phyloP scores from a whole-genome alignment of 140 eudicot species.

The Cichorium intybus region DNA sequence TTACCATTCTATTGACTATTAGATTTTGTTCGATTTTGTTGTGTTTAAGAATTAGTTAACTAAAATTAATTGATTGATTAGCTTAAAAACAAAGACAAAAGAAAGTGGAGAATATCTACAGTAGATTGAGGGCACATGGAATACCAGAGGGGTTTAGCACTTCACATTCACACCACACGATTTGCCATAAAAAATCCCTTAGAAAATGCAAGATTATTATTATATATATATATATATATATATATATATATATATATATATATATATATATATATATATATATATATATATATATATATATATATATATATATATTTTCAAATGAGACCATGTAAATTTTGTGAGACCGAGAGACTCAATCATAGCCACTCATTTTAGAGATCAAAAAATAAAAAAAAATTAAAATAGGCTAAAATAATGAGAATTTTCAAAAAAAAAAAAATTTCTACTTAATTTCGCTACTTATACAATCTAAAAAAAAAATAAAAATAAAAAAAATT shows the following conservation, averaged over 20 bases:
- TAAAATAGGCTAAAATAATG: too few species aligned
- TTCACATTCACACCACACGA: conserved; percentile 36
- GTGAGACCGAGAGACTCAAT: too few species aligned
- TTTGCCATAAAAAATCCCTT: conserved; percentile 33
- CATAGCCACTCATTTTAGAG: too few species aligned
- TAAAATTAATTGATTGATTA: background rate
- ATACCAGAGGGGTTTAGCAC: conserved; percentile 28
- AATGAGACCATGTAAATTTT: too few species aligned
- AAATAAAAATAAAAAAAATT: too few species aligned
- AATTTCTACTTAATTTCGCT: too few species aligned
- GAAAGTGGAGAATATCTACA: conserved; percentile 51
- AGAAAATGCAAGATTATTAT: conserved; percentile 32
- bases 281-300: too few species aligned
- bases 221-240: background rate
- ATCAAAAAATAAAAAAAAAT: too few species aligned
- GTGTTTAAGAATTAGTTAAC: conserved; percentile 23
- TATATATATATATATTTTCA: too few species aligned
- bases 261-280: background rate
- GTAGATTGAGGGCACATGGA: conserved; percentile 76
- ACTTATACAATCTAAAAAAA: too few species aligned
- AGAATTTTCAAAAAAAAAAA: too few species aligned
- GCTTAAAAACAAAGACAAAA: conserved; percentile 30
- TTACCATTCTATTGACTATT: conserved; percentile 34
- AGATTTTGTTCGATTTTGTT: conserved; percentile 43
- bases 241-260: background rate